phyloP scores from a whole-genome alignment of 176 grass and related monocot genomes.

The Zizania latifolia region DNA sequence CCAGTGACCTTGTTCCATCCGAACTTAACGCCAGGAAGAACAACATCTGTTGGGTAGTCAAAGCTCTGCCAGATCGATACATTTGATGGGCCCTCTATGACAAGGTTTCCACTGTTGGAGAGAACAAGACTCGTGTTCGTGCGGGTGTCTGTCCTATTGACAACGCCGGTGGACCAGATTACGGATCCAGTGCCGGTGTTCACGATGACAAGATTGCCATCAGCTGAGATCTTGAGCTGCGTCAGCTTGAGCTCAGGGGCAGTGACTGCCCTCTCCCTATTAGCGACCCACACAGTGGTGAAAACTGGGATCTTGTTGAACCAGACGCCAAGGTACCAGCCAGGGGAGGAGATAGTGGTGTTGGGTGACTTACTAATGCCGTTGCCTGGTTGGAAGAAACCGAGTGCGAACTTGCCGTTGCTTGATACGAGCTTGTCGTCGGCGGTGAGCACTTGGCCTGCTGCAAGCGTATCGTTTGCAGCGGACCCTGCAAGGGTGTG shows the following conservation, averaged over 20 bases:
- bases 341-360: no score
- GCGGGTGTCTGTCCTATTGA: neutral
- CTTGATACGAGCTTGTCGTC: no score
- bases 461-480: no score
- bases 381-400: no score
- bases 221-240: slow-evolving; percentile 23
- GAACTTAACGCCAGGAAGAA: slow-evolving; percentile 29
- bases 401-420: no score
- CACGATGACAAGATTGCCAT: slow-evolving; percentile 27
- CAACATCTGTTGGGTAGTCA: slow-evolving; percentile 32
- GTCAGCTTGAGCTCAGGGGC: neutral
- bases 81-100: neutral
- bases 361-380: no score
- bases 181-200: neutral
- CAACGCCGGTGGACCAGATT: slow-evolving; percentile 20
- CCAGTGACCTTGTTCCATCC: slow-evolving; percentile 35
- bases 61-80: slow-evolving; percentile 49
- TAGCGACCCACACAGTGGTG: no score
- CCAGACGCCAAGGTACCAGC: no score
- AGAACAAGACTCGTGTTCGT: slow-evolving; percentile 6
- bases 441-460: no score
- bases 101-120: slow-evolving; percentile 30
- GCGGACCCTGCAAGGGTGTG: no score
- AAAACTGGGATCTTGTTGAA: no score
- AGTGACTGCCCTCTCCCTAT: neutral